Conservation (phyloP, 768 basidiomycete species). For the Mycena galericulata region DNA sequence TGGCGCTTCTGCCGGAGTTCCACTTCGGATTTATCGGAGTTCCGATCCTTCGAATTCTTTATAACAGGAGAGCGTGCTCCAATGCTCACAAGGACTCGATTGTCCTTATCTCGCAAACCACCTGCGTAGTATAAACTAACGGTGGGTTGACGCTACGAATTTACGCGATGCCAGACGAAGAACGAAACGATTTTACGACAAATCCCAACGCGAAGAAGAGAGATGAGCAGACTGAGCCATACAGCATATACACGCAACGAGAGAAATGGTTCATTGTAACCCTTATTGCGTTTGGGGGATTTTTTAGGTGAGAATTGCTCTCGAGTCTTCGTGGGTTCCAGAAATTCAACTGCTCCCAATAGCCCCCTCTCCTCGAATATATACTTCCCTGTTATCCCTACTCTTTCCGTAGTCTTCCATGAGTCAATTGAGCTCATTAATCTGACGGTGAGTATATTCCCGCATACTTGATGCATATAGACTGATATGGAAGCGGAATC, state of each 20-base stretch:
- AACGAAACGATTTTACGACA: not conserved
- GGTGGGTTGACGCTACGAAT: no score
- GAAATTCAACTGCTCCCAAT: not conserved
- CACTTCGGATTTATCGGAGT: slow-evolving; percentile 6
- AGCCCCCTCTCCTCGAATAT: slow-evolving; percentile 82
- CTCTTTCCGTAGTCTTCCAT: slow-evolving; percentile 70
- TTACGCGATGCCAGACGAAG: not conserved
- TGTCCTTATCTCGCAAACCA: no score
- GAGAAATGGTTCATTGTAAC: slow-evolving; percentile 81
- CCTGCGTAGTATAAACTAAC: no score
- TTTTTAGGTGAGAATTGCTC: slow-evolving; percentile 65
- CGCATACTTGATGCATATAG: slow-evolving; percentile 22
- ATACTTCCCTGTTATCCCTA: slow-evolving; percentile 85
- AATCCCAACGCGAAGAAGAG: not conserved
- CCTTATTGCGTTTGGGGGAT: slow-evolving; percentile 66
- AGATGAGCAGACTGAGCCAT: not conserved
- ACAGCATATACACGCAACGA: slow-evolving; percentile 60
- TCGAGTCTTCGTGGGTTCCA: not conserved
- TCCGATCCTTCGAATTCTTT: not conserved
- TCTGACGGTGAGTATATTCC: slow-evolving; percentile 69
- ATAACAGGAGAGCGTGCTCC: no score
- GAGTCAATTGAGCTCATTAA: slow-evolving; percentile 80
- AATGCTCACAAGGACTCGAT: no score
- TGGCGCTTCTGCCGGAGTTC: no score
- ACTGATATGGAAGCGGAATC: slow-evolving; percentile 1